phyloP scores from a whole-genome alignment of 2,329 filamentous ascomycete genomes.

The Cytospora leucostoma region DNA sequence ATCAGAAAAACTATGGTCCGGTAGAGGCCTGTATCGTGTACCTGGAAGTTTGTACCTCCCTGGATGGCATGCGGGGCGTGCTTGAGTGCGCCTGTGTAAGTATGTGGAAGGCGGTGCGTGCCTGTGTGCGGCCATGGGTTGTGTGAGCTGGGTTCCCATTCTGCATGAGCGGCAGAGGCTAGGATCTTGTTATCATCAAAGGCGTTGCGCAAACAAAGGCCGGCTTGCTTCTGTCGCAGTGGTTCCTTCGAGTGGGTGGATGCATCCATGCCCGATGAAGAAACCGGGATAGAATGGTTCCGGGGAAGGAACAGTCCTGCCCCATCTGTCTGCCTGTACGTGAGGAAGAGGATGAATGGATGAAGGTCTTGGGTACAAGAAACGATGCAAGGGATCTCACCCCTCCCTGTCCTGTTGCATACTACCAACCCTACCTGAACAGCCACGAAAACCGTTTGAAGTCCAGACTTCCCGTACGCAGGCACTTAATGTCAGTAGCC shows the following conservation, averaged over 20 bases:
- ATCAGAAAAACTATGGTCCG: conserved; percentile 12
- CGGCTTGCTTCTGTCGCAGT: conserved; percentile 6
- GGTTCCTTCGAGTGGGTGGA: not conserved
- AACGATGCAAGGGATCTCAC: conserved; percentile 2
- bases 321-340: not conserved
- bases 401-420: not conserved
- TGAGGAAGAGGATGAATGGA: not conserved
- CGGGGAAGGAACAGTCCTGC: conserved; percentile 2
- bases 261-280: not conserved
- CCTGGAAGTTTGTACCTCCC: conserved; percentile 21
- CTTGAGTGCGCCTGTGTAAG: conserved; percentile 14
- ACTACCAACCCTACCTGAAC: conserved; percentile 4
- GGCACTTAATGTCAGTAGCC: conserved; percentile 4
- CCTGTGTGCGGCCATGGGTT: conserved; percentile 28
- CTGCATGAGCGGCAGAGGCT: conserved; percentile 28
- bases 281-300: conserved; percentile 1
- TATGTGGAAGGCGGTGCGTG: conserved; percentile 24
- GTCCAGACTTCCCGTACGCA: conserved; percentile 1
- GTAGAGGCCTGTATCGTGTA: conserved; percentile 22
- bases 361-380: not conserved
- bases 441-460: conserved; percentile 12
- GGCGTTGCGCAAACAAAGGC: not conserved
- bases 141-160: conserved; percentile 23
- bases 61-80: conserved; percentile 21
- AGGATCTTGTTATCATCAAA: conserved; percentile 17